phyloP scores from a whole-genome alignment of 2,329 filamentous ascomycete genomes.

The Diplodia seriata region DNA sequence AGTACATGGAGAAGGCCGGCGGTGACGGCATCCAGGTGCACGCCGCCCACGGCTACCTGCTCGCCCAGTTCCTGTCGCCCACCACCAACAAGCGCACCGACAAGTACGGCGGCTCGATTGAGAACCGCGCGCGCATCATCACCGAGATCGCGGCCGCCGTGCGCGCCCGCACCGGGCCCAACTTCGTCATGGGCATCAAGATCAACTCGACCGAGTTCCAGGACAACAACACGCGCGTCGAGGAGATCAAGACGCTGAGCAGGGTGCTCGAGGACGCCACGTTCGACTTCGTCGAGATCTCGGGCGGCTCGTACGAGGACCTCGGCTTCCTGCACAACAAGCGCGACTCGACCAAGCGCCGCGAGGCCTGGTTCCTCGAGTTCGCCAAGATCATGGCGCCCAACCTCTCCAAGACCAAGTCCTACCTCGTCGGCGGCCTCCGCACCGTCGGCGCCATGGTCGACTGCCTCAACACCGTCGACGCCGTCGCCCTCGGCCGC shows the following conservation, averaged over 20 bases:
- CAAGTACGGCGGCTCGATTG: constrained; percentile 46
- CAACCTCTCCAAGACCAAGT: constrained; percentile 59
- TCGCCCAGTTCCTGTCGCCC: constrained; percentile 49
- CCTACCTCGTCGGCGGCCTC: constrained; percentile 65
- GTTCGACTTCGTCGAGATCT: constrained; percentile 64
- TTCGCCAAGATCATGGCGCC: constrained; percentile 62
- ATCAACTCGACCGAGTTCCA: constrained; percentile 62
- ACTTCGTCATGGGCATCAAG: constrained; percentile 60
- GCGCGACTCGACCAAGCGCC: constrained; percentile 61
- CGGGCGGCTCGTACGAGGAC: constrained; percentile 64
- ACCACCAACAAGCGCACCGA: constrained; percentile 47
- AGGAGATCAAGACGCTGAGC: constrained; percentile 57
- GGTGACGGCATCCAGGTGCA: constrained; percentile 56
- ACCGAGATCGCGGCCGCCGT: constrained; percentile 45
- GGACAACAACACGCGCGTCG: constrained; percentile 54
- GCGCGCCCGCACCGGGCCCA: constrained; percentile 39
- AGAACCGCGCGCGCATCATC: constrained; percentile 46
- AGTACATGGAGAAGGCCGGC: constrained; percentile 65
- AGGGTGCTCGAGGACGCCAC: constrained; percentile 53
- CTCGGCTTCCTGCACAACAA: constrained; percentile 58
- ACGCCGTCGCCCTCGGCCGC: constrained; percentile 66
- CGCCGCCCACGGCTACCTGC: constrained; percentile 48
- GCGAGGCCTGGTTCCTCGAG: constrained; percentile 64
- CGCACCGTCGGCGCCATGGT: constrained; percentile 63
- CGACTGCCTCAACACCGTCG: constrained; percentile 60